Conservation (phyloP, 805 yeast species). For the Diddensiella transvaalensis region DNA sequence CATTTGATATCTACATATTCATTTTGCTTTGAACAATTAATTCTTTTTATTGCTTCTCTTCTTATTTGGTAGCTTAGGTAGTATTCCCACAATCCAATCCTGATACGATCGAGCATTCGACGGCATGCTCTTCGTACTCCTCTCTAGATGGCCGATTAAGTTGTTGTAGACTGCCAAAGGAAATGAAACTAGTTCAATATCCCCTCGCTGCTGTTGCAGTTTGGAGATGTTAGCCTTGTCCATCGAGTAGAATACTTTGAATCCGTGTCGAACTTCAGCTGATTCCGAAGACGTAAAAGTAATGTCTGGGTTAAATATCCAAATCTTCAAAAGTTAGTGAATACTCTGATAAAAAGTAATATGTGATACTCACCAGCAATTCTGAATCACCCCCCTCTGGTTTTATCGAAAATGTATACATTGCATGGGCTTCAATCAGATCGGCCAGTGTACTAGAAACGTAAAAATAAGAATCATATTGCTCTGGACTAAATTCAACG, state of each 20-base stretch:
- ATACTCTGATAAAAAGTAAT: constrained; percentile 1
- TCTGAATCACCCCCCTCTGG: constrained; percentile 1
- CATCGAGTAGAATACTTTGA: constrained; percentile 46
- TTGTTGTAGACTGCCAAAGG: constrained; percentile 34
- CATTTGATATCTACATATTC: neutral
- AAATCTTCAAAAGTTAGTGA: constrained; percentile 28
- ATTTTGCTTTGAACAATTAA: neutral
- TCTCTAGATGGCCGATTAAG: constrained; percentile 31
- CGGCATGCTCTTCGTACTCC: constrained; percentile 38
- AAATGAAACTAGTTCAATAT: constrained; percentile 39
- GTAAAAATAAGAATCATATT: constrained; percentile 14
- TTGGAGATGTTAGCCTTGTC: constrained; percentile 30
- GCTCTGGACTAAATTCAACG: neutral
- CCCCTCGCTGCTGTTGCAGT: constrained; percentile 35
- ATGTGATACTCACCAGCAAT: neutral
- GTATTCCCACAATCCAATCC: constrained; percentile 32
- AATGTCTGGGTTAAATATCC: constrained; percentile 52
- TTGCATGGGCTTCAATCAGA: constrained; percentile 33
- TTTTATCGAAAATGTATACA: constrained; percentile 26
- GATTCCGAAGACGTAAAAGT: constrained; percentile 24
- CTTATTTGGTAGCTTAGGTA: constrained; percentile 19
- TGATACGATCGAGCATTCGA: constrained; percentile 21
- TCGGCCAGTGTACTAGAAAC: constrained; percentile 25
- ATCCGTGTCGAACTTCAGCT: constrained; percentile 28
- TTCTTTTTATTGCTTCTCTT: neutral